Evolutionary conservation across 2,329 filamentous ascomycete species (phyloP), one percentile per base, ranked within the genome.

Genomic region (Pyricularia pennisetigena): DNA sequence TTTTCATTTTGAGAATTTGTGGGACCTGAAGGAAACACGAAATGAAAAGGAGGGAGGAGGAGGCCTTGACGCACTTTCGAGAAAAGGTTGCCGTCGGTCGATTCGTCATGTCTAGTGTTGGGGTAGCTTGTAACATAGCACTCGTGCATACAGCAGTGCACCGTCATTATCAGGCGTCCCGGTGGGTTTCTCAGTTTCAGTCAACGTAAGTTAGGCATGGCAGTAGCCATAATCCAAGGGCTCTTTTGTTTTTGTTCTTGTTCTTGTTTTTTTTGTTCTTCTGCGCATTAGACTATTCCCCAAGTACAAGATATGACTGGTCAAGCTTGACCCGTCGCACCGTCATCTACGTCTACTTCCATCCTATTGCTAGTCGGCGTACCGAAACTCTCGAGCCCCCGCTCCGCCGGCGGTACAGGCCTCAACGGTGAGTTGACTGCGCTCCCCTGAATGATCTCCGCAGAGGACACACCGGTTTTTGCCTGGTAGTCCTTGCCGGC

Each of bases 401-500:
- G 75, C 70, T 81, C 78, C 2, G 70, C 74, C 16, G 73, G 72
- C 14, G 71, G 74, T 4, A 74, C 28, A 16, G 72, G 68, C 59
- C 74, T 71, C 64, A 78, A 65, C 0, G 77, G 77, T 12, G 75
- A 77, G 70, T 76, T 75, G 2, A 69, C 69, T 3, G 71, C 71
- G 6, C 66, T 70, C 1, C 64, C 69, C 24, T 26, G 29, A 4
- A 35, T 64, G 7, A 28, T 54, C 64, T 16, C 63, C 4, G 30
- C 7, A 2, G 49, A 54, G 28, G 61, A 67, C 10, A 20, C 71
- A 0, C 77, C 79, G 73, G 84, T 77, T 0, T 77, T 79, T 20
- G 82, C 78, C 69, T 83, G 80, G 65, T 85, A 85, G 70, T 83
- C 84, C 70, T 91, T 88, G 0, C 92, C 93, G 0, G 93, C 92